These are phyloP conservation scores for Begonia masoniana DNA, from an alignment of 306 rosid species.

Conservation along the genomic window DNA sequence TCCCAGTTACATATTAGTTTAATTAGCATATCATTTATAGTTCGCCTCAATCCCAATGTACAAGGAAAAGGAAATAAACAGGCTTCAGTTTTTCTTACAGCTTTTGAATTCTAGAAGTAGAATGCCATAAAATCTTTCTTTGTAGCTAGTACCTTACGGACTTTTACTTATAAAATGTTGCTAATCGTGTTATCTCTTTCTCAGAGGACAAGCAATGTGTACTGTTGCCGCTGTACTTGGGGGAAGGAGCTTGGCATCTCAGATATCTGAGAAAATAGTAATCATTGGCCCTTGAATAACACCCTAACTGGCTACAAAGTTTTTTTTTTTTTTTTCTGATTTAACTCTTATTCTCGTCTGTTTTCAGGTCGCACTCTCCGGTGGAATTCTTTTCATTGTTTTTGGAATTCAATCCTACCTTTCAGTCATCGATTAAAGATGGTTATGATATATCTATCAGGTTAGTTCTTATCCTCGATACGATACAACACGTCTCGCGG, in stretches of 20 bases:
- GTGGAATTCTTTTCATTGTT: constrained; percentile 75
- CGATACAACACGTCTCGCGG: too few relatives aligned
- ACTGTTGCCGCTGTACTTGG: constrained; percentile 83
- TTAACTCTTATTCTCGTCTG: constrained; percentile 1
- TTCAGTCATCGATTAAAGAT: constrained; percentile 39
- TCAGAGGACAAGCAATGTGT: constrained; percentile 84
- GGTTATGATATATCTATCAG: constrained; percentile 14
- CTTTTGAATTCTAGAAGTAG: background rate
- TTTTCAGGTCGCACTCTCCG: constrained; percentile 72
- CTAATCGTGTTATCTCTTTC: constrained; percentile 7
- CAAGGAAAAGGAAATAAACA: background rate
- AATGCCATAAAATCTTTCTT: background rate
- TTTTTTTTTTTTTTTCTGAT: background rate
- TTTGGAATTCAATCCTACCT: constrained; percentile 87
- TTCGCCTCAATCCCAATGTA: too few relatives aligned
- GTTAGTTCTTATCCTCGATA: constrained; percentile 19
- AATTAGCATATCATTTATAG: background rate
- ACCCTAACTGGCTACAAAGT: background rate
- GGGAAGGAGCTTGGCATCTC: constrained; percentile 94
- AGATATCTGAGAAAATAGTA: constrained; percentile 84
- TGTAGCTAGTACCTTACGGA: background rate
- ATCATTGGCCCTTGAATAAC: constrained; percentile 1
- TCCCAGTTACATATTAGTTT: background rate
- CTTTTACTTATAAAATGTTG: constrained; percentile 6
- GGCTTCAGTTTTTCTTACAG: background rate